These are phyloP conservation scores for Ascochyta pisi DNA, from an alignment of 2,329 filamentous ascomycete genomes.

Conservation along the genomic window DNA sequence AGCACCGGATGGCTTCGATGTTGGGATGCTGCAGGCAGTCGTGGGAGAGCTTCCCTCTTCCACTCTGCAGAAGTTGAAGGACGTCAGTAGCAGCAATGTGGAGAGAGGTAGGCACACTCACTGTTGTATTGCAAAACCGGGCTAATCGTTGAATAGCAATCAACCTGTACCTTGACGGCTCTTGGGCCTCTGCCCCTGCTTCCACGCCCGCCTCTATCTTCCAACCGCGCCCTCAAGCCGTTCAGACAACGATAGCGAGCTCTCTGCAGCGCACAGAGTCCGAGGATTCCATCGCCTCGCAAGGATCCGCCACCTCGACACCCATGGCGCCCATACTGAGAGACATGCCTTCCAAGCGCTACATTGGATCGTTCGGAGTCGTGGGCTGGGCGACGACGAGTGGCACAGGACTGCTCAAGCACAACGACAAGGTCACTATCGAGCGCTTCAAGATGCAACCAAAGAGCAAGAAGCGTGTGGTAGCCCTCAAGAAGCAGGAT, in stretches of 20 bases:
- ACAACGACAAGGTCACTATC: conserved; percentile 84
- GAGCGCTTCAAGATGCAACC: conserved; percentile 81
- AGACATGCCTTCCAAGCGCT: conserved; percentile 67
- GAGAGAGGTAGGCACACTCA: conserved; percentile 53
- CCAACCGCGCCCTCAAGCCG: conserved; percentile 23
- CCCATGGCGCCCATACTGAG: conserved; percentile 30
- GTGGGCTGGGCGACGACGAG: conserved; percentile 92
- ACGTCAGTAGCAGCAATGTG: conserved; percentile 60
- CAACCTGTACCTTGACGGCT: conserved; percentile 70
- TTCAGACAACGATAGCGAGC: conserved; percentile 35
- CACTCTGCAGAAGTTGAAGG: conserved; percentile 57
- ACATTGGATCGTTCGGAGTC: conserved; percentile 90
- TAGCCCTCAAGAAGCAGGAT: conserved; percentile 74
- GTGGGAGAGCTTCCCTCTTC: conserved; percentile 60
- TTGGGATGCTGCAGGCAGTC: conserved; percentile 62
- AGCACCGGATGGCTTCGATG: conserved; percentile 57
- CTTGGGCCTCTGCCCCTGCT: conserved; percentile 57
- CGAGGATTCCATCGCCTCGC: conserved; percentile 30
- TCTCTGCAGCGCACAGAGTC: conserved; percentile 36
- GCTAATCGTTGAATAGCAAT: conserved; percentile 54
- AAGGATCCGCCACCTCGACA: conserved; percentile 27
- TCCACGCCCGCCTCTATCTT: conserved; percentile 22
- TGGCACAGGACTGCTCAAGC: conserved; percentile 74
- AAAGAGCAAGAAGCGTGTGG: conserved; percentile 53
- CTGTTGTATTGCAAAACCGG: background rate